These are phyloP conservation scores for Paramecium caudatum DNA, from an alignment of 73 alveolate genomes.

Conservation along the genomic window DNA sequence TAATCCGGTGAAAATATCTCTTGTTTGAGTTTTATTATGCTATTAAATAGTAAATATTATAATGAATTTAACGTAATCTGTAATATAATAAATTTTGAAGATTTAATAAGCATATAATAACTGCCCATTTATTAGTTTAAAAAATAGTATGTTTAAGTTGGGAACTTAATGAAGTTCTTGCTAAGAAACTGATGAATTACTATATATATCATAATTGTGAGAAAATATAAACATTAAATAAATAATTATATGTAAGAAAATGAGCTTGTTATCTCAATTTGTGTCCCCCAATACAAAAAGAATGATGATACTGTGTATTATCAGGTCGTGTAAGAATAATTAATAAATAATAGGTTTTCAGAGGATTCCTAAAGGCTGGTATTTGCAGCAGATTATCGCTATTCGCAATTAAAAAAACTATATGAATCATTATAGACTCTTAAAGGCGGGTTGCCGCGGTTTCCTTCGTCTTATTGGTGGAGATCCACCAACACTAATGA, in stretches of 20 bases:
- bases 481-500: conserved; percentile 38
- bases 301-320: conserved; percentile 16
- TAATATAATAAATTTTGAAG: too few relatives aligned
- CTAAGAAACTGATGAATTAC: not conserved
- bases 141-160: too few relatives aligned
- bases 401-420: not conserved
- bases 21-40: too few relatives aligned
- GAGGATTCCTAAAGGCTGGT: not conserved
- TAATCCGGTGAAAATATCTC: too few relatives aligned
- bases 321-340: not conserved
- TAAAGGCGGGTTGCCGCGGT: conserved; percentile 26
- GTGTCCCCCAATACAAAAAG: conserved; percentile 4
- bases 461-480: conserved; percentile 63
- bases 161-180: not conserved
- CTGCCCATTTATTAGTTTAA: too few relatives aligned
- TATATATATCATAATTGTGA: not conserved
- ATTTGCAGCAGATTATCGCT: conserved; percentile 33
- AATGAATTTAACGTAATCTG: too few relatives aligned
- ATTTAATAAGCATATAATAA: too few relatives aligned
- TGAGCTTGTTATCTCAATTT: conserved; percentile 35
- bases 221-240: conserved; percentile 39
- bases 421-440: conserved; percentile 24
- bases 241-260: conserved; percentile 41
- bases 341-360: not conserved
- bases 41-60: too few relatives aligned